phyloP scores from a whole-genome alignment of 192 early-diverging fungal species.

The Rhizophagus prolifer region DNA sequence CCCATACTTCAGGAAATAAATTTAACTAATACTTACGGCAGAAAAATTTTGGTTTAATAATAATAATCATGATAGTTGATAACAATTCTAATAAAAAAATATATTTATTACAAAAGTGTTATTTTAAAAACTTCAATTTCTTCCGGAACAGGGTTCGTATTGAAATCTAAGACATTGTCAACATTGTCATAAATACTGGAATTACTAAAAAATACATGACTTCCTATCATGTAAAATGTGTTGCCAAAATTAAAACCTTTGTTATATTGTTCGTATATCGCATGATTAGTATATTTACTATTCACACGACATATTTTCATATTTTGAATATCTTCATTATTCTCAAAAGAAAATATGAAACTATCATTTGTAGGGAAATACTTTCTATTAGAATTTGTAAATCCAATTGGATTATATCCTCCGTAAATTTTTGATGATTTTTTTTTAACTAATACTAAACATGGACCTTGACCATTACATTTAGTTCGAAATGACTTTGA shows the following conservation, averaged over 20 bases:
- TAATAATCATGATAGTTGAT: too few species aligned
- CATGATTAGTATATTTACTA: too few species aligned
- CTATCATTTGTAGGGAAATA: not conserved
- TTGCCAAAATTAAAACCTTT: not conserved
- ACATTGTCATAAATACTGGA: too few species aligned
- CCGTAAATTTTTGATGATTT: not conserved
- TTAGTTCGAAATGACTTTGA: too few species aligned
- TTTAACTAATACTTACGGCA: too few species aligned
- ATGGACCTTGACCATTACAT: too few species aligned
- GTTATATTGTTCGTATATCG: not conserved
- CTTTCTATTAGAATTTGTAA: not conserved
- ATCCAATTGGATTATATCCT: not conserved
- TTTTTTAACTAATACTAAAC: too few species aligned
- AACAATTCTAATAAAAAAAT: too few species aligned
- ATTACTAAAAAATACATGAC: not conserved
- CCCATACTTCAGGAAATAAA: too few species aligned
- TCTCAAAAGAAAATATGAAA: not conserved
- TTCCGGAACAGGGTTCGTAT: not conserved
- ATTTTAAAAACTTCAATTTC: conserved; percentile 4
- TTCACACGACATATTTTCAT: not conserved
- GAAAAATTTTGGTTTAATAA: too few species aligned
- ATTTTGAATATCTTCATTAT: not conserved
- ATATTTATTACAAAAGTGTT: too few species aligned
- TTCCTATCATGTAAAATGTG: not conserved
- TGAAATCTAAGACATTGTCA: not conserved